Evolutionary conservation across 208 protist genomes (phyloP).

Genomic region (Wallacemonas sp.): DNA sequence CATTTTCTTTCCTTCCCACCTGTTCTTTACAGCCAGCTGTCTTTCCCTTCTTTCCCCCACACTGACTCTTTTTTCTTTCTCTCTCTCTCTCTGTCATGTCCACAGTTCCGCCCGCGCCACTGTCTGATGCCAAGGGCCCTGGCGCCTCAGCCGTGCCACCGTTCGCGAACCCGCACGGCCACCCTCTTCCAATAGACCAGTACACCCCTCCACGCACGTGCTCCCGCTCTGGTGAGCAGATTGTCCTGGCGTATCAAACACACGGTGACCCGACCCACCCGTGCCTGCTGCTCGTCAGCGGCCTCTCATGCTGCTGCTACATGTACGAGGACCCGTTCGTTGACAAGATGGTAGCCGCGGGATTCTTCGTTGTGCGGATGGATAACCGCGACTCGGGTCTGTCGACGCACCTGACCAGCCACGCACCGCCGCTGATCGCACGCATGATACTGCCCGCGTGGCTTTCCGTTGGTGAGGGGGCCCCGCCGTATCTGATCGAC

Average conservation of each 20-base stretch:
- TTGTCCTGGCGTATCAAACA: conserved; percentile 72
- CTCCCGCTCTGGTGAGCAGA: conserved; percentile 33
- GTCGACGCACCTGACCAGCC: background rate
- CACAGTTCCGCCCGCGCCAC: too few species aligned
- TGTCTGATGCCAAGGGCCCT: too few species aligned
- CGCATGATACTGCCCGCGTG: conserved; percentile 3
- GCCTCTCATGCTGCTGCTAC: conserved; percentile 69
- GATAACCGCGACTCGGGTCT: conserved; percentile 36
- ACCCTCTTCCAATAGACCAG: background rate
- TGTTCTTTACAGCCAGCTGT: background rate
- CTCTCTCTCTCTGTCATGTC: too few species aligned
- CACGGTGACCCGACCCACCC: conserved; percentile 44
- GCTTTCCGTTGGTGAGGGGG: background rate
- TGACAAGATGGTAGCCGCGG: conserved; percentile 17
- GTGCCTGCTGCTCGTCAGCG: conserved; percentile 57
- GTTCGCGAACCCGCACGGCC: conserved; percentile 23
- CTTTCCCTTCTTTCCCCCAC: background rate
- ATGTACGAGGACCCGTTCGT: conserved; percentile 73
- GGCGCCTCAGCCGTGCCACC: conserved; percentile 21
- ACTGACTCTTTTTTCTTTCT: too few species aligned
- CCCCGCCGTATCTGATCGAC: conserved; percentile 30
- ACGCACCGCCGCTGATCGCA: background rate
- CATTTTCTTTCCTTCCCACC: background rate
- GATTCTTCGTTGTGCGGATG: conserved; percentile 25
- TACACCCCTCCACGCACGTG: conserved; percentile 41